Conservation (phyloP, 1,284 basidiomycete species). For the Ganoderma lucidum region DNA sequence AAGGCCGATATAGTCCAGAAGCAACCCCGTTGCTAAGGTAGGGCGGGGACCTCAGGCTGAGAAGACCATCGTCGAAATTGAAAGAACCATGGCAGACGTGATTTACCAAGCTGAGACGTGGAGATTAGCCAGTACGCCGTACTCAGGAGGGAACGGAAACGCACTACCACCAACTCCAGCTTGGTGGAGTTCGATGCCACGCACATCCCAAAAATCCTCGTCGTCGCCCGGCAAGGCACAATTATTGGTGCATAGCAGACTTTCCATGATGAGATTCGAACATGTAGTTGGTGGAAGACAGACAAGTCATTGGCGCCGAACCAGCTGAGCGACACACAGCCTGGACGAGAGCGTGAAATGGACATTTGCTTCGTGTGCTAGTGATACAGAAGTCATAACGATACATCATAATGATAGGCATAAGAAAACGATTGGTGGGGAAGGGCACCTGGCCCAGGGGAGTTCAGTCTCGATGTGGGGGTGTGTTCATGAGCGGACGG, state of each 20-base stretch:
- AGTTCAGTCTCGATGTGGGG: not conserved
- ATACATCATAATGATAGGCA: slow-evolving; percentile 6
- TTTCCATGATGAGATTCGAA: no score
- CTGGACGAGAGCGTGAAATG: not conserved
- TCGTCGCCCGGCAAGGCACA: not conserved
- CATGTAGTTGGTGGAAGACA: not conserved
- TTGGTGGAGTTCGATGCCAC: no score
- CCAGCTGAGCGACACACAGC: no score
- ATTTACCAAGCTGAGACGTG: not conserved
- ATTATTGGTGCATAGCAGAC: not conserved
- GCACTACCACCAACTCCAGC: no score
- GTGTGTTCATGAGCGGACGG: slow-evolving; percentile 10
- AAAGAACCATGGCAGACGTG: not conserved
- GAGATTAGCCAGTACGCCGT: not conserved
- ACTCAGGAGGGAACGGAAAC: no score
- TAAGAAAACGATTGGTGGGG: not conserved
- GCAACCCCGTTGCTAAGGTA: not conserved
- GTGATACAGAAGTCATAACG: slow-evolving; percentile 7
- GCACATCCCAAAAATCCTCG: no score
- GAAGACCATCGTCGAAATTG: not conserved
- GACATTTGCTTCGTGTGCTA: not conserved
- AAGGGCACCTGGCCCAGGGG: not conserved
- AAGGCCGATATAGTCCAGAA: not conserved
- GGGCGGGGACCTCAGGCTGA: not conserved
- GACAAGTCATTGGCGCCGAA: not conserved